Evolutionary conservation across 2,329 filamentous ascomycete genomes (phyloP).

Genomic region (Chaetoscypha palmicola): DNA sequence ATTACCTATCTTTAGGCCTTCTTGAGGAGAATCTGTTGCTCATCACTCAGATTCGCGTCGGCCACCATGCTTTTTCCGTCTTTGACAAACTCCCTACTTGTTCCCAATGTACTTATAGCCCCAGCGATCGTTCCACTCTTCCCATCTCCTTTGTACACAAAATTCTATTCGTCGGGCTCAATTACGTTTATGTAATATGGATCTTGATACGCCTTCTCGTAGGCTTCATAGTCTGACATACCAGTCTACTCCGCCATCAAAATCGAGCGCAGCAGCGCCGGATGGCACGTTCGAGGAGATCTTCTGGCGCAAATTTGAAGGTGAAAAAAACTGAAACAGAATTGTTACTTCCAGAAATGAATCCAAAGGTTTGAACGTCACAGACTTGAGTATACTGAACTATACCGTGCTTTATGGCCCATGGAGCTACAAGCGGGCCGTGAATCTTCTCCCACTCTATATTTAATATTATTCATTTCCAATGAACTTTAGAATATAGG

Average conservation of each 20-base stretch:
- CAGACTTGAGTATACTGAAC: constrained; percentile 1
- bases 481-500: neutral
- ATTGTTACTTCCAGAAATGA: neutral
- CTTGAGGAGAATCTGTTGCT: too few species aligned
- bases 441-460: constrained; percentile 1
- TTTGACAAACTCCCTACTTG: neutral
- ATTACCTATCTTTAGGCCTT: too few species aligned
- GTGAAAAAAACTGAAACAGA: neutral
- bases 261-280: neutral
- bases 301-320: neutral
- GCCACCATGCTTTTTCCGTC: neutral
- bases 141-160: neutral
- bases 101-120: neutral
- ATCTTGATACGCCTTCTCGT: constrained; percentile 1
- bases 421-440: neutral
- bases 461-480: neutral
- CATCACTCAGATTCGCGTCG: too few species aligned
- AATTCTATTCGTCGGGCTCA: constrained; percentile 1
- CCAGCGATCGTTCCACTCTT: neutral
- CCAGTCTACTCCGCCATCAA: neutral
- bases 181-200: constrained; percentile 1
- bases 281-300: neutral
- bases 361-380: neutral
- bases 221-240: constrained; percentile 1
- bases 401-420: constrained; percentile 1